Percentiles rank a stretch among this genome's conserved stretches.
These are phyloP conservation scores for Paramecium sexaurelia DNA, from an alignment of 73 alveolate genomes.

Conservation along the genomic window DNA sequence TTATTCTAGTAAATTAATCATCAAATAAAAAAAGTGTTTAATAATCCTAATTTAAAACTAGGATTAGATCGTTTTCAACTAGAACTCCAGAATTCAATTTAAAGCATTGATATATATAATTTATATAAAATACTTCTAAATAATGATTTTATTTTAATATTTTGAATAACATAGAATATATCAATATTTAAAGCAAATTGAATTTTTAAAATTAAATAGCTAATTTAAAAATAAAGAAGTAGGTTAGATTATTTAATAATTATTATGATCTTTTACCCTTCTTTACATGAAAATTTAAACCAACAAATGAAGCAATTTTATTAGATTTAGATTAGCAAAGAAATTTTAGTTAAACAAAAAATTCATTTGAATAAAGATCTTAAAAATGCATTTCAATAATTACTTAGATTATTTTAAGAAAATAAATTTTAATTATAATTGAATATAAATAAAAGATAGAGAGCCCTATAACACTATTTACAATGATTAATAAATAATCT, in stretches of 20 bases:
- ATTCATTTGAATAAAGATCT: slow-evolving; percentile 39
- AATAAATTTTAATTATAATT: too few relatives aligned
- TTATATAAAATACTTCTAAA: background rate
- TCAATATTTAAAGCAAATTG: background rate
- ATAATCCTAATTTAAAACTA: slow-evolving; percentile 1
- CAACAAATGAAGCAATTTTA: slow-evolving; percentile 16
- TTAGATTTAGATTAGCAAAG: slow-evolving; percentile 16
- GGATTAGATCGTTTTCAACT: slow-evolving; percentile 1
- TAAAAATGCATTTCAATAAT: background rate
- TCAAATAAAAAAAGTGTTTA: background rate
- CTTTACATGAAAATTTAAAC: background rate
- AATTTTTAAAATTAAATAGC: slow-evolving; percentile 19
- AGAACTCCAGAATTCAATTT: background rate
- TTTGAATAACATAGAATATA: background rate
- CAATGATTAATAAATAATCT: background rate
- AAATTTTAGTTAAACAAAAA: slow-evolving; percentile 1
- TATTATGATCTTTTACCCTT: slow-evolving; percentile 53
- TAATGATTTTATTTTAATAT: background rate
- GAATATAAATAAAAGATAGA: too few relatives aligned
- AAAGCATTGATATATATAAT: background rate
- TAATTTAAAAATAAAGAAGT: background rate
- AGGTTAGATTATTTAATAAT: slow-evolving; percentile 30
- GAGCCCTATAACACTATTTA: too few relatives aligned
- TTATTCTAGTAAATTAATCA: background rate
- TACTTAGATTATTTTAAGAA: slow-evolving; percentile 36